Conservation (phyloP, 306 rosid species). For the Abrus precatorius region DNA sequence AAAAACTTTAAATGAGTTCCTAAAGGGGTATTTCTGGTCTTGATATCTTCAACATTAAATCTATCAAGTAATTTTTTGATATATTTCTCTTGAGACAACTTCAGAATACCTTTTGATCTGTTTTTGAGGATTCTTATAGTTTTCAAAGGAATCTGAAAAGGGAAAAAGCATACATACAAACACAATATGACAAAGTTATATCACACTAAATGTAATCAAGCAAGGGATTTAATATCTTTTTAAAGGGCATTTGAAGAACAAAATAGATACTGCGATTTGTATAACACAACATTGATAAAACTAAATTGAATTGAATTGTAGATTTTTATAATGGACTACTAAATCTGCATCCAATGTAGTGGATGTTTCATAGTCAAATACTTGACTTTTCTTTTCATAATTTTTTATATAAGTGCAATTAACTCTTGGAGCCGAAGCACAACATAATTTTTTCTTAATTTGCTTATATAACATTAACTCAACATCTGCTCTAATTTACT, state of each 20-base stretch:
- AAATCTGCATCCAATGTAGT: constrained; percentile 20
- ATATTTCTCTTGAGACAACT: too few species aligned
- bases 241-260: not conserved
- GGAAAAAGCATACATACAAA: not conserved
- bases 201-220: not conserved
- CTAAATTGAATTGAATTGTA: constrained; percentile 20
- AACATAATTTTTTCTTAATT: not conserved
- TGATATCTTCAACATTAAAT: too few species aligned
- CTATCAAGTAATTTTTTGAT: too few species aligned
- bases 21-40: too few species aligned
- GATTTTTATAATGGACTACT: not conserved
- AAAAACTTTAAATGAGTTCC: too few species aligned
- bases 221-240: not conserved
- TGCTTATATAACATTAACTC: not conserved
- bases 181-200: not conserved
- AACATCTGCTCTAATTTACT: constrained; percentile 1
- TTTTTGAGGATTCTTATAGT: too few species aligned
- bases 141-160: constrained; percentile 7
- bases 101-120: too few species aligned
- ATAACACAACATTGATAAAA: not conserved
- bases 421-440: constrained; percentile 13
- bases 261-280: not conserved
- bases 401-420: not conserved
- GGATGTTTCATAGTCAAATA: not conserved
- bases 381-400: not conserved